These are phyloP conservation scores for Fraxinus pennsylvanica DNA, from an alignment of 257 asterid genomes.

Conservation along the genomic window DNA sequence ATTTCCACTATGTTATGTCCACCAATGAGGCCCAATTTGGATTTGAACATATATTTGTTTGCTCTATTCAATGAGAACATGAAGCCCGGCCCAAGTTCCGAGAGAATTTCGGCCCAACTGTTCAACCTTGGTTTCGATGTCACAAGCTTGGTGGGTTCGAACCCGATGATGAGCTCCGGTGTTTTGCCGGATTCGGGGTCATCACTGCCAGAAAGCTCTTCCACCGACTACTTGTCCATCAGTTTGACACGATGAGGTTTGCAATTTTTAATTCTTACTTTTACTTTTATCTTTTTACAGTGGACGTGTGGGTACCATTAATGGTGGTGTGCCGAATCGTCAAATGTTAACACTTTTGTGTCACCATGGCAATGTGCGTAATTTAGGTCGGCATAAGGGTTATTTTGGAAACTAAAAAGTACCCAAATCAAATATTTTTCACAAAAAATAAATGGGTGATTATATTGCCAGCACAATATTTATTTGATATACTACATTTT, in stretches of 20 bases:
- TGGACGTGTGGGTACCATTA: neutral
- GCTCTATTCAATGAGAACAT: conserved; percentile 81
- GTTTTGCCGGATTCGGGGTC: conserved; percentile 21
- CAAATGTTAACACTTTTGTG: neutral
- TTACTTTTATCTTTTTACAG: neutral
- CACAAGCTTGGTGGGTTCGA: conserved; percentile 27
- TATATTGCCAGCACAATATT: too few species aligned
- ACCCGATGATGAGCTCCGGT: conserved; percentile 24
- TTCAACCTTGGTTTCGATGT: conserved; percentile 57
- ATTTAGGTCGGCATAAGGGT: too few species aligned
- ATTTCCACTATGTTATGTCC: conserved; percentile 26
- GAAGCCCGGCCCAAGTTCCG: conserved; percentile 87
- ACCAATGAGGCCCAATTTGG: conserved; percentile 64
- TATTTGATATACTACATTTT: too few species aligned
- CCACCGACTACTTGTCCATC: conserved; percentile 51
- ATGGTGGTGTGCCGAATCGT: neutral
- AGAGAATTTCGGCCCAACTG: conserved; percentile 70
- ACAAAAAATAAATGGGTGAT: too few species aligned
- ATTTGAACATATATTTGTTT: conserved; percentile 61
- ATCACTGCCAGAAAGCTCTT: conserved; percentile 25
- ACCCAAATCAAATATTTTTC: neutral
- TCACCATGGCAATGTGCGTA: neutral
- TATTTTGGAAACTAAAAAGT: neutral
- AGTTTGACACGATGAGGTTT: conserved; percentile 56
- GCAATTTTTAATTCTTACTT: too few species aligned